Evolutionary conservation across 768 basidiomycete species (phyloP), one percentile per base, ranked within the genome.

Genomic region (Lentinula sp.): DNA sequence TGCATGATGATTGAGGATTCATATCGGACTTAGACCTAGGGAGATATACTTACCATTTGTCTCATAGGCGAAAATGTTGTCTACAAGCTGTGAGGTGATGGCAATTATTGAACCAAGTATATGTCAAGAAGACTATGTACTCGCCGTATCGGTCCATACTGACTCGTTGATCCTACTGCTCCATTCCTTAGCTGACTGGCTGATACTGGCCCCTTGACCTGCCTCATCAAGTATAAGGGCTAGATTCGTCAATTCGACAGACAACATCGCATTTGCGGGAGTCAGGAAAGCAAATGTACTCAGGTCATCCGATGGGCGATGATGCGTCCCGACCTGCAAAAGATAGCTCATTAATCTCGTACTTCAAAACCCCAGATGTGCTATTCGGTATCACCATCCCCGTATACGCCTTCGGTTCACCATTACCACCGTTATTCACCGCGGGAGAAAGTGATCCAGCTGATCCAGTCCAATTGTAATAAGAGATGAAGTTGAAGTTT

Each of bases 191-290:
- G 89, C 87, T 48, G 79, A 74, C 58, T 67, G 63, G 59, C 83
- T 85, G 61, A 87, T 70, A 57, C 85, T 79, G n/a, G 70, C 71
- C 36, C 80, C 74, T 60, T 82, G 73, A 15, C 75, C 73, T 6
- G 77, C 72, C 28, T 72, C 69, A 63, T 88, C 84, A 35, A 92
- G 74, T 28, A 91, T 76, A 13, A 77, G 72, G 0, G 85, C 86
- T 33, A 91, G 69, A 65, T 90, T 76, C 7, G 66, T 72, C 46
- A 91, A 71, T 68, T 92, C 89, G 16, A 91, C 87, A 60, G 85
- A 88, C 58, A 92, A 76, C 88, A 92, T 90, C 6, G 90, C 90
- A 71, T 92, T 92, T 6, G 88, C 90, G 2, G 90, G 85, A 0
- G 85, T 88, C 61, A 90, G 76, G 71, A 89, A 92, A 4, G 90